A percentile compares a stretch with the other conserved stretches of the same genome.
These are phyloP conservation scores for Metschnikowia anglica DNA, from an alignment of 805 yeast genomes.

Conservation along the genomic window DNA sequence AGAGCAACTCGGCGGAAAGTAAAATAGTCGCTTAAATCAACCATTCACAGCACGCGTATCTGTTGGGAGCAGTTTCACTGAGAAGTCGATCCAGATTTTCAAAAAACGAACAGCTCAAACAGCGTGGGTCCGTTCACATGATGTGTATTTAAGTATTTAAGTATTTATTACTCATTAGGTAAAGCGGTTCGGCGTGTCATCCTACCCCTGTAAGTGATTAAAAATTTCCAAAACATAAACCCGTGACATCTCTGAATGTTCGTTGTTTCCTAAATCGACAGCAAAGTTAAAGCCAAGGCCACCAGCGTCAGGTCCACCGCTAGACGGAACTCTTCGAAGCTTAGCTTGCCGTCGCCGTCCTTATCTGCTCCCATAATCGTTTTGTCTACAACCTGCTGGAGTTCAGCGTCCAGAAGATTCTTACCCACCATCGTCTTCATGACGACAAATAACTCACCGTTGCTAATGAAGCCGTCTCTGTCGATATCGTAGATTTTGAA, in stretches of 20 bases:
- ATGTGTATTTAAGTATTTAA: no score
- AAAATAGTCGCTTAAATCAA: no score
- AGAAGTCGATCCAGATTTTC: no score
- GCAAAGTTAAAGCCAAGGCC: conserved; percentile 57
- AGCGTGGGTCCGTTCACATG: no score
- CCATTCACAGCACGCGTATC: no score
- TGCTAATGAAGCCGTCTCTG: conserved; percentile 89
- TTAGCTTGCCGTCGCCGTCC: conserved; percentile 84
- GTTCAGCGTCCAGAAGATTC: conserved; percentile 78
- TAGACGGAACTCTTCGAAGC: conserved; percentile 80
- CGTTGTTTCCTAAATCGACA: conserved; percentile 6
- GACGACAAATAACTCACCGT: conserved; percentile 91
- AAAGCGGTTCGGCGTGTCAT: no score
- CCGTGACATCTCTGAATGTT: background rate
- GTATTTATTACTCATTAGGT: no score
- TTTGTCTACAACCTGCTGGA: conserved; percentile 96
- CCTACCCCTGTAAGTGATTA: no score
- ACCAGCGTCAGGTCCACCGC: conserved; percentile 61
- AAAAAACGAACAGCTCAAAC: no score
- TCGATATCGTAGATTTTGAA: conserved; percentile 95
- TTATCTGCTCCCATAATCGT: conserved; percentile 95
- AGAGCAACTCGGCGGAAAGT: no score
- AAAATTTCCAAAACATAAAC: background rate
- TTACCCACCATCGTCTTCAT: conserved; percentile 96
- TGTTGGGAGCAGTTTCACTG: no score